Evolutionary conservation across 1,284 basidiomycete species (phyloP), one percentile per base, ranked within the genome.

Genomic region (Boletus sp.): DNA sequence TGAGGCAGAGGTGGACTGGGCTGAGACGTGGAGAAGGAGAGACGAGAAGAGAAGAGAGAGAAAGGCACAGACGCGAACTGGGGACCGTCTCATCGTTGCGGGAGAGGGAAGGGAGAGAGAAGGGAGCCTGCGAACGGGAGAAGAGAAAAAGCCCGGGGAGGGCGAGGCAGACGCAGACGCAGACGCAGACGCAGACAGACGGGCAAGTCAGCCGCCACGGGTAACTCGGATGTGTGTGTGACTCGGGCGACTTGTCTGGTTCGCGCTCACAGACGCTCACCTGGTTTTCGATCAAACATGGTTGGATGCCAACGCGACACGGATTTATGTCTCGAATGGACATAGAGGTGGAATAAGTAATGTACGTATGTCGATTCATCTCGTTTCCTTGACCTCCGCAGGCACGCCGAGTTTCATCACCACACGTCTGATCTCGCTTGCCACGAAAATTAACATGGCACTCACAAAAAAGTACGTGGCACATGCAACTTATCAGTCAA

Each of bases 171-270:
- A 22, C 19, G 29, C 29, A 42, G 41, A 20, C 39, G 43, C 27
- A 29, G 12, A 29, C 27, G 12, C 25, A 42, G 41, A 20, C 39
- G 43, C 12, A 29, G 12, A 29, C 27, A 5, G 22, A 6, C 3
- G 16, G 33, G 33, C 30, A 32, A 42, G 66, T 66, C 65, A 68
- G 66, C 66, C 62, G 52, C 64, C 40, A 41, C 50, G 41, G 33
- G 45, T 29, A 1, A 14, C 13, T 26, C 38, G 55, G 50, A 38
- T 29, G 27, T 29, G 27, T 48, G 60, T 52, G 59, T 54, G 50
- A 56, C 13, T 27, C 26, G 8, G 26, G 26, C 22, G 22, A 22
- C 22, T 3, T 4, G 22, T 6, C 6, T 22, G 4, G 22, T 22
- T 22, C 22, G 22, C 22, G 22, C 22, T 6, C 22, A 22, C 22